Base-by-base conservation (phyloP, 2,329 filamentous ascomycete species). In the Pestalotiopsis sp. region DNA sequence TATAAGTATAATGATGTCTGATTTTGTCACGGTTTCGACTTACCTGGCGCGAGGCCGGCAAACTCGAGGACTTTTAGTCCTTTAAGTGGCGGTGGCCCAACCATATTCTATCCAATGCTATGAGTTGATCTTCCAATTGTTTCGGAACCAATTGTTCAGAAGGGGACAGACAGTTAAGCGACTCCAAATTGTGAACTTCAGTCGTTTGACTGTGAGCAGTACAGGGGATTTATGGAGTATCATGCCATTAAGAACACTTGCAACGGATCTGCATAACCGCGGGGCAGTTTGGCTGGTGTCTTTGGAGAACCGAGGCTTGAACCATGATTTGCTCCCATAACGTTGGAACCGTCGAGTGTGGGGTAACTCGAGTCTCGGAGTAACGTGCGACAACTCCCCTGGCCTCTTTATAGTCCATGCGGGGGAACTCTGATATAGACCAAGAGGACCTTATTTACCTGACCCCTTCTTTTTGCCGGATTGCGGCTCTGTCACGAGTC, bases 11-110 rank as follows among this genome's bases (percentile, higher is more conserved):
- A 23, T 23, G 9, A n/a, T 4, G 23, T 6, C 23, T 17, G 31
- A 27, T 20, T n/a, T 14, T 14, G 36, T 13, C 3, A 31, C 9
- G 17, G 6, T 20, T 39, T 57, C 31, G 31, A 49, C 77, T 25
- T 77, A 89, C 89, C 89, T 73, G 90, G 90, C 17, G 90, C 90
- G 25, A 89, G 83, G 25, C 88, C 87, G 64, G 87, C 87, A 71
- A 90, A 86, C 74, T 90, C 88, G 49, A 90, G 79, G 76, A 90
- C 87, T 73, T 84, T 87, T 77, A 89, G 80, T 70, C 85, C 86
- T 59, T 81, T 78, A 36, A 88, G 80, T 38, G 82, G 83, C 20
- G 83, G 82, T 41, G 75, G 75, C 52, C 72, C 74, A 58, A 77
- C 73, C 82, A 84, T 84, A 13, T 63, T 76, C 67, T 23, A 52